A percentile compares a stretch with the other conserved stretches of the same genome.
Conservation (phyloP, 2,329 filamentous ascomycete genomes). For the Beauveria sp. region DNA sequence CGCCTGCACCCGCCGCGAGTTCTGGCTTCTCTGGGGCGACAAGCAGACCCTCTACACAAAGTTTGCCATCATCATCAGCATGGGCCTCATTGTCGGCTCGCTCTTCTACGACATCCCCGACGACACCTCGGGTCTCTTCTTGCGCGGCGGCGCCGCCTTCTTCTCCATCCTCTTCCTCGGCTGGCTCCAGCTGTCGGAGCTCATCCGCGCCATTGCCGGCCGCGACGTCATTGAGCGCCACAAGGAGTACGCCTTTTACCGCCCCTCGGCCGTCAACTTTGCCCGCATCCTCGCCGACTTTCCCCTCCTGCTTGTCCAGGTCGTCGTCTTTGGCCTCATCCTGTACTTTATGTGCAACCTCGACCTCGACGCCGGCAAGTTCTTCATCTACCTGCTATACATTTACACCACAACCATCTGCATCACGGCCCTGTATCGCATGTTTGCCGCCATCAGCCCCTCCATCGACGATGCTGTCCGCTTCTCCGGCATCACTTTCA, state of each 20-base stretch:
- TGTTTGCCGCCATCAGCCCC: slow-evolving; percentile 48
- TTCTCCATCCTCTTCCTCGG: slow-evolving; percentile 44
- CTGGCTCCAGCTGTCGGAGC: slow-evolving; percentile 67
- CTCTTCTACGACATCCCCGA: slow-evolving; percentile 63
- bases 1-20: slow-evolving; percentile 62
- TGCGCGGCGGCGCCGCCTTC: slow-evolving; percentile 37
- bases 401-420: slow-evolving; percentile 48
- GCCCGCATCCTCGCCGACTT: slow-evolving; percentile 51
- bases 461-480: slow-evolving; percentile 56
- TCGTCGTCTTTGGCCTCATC: slow-evolving; percentile 59
- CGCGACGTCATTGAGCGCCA: slow-evolving; percentile 50
- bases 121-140: slow-evolving; percentile 56
- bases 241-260: slow-evolving; percentile 42
- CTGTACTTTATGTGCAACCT: slow-evolving; percentile 73
- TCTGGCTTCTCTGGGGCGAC: slow-evolving; percentile 72
- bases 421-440: slow-evolving; percentile 50
- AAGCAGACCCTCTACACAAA: slow-evolving; percentile 70
- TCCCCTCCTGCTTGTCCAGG: slow-evolving; percentile 51
- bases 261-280: slow-evolving; percentile 45
- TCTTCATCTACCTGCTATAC: slow-evolving; percentile 59
- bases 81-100: slow-evolving; percentile 66
- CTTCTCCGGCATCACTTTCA: slow-evolving; percentile 46
- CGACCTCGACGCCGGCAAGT: slow-evolving; percentile 54
- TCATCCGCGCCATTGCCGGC: slow-evolving; percentile 69
- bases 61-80: slow-evolving; percentile 68